Percentiles rank a stretch among this genome's conserved stretches.
phyloP scores from a whole-genome alignment of 1,284 basidiomycete genomes.

The Cystobasidium slooffiae region DNA sequence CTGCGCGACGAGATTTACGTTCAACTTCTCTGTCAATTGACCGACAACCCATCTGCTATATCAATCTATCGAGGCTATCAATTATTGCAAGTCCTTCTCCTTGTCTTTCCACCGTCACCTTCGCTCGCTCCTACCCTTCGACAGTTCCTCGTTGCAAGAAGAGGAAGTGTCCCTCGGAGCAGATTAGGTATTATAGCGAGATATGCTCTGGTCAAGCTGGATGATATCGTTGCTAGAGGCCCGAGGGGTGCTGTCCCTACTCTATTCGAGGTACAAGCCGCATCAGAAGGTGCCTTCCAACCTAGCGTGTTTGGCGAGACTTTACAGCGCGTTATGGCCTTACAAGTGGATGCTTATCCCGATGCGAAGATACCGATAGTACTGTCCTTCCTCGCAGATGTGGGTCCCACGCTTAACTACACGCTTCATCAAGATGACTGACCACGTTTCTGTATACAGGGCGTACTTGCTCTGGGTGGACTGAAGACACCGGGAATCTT shows the following conservation, averaged over 20 bases:
- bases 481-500: conserved; percentile 85
- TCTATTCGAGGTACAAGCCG: conserved; percentile 81
- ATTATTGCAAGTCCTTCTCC: conserved; percentile 79
- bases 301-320: conserved; percentile 90
- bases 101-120: conserved; percentile 87
- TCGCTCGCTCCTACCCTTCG: conserved; percentile 81
- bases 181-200: conserved; percentile 86
- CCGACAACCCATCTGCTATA: conserved; percentile 77
- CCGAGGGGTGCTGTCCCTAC: conserved; percentile 79
- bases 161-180: conserved; percentile 68
- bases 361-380: conserved; percentile 83
- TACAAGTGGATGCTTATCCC: conserved; percentile 82
- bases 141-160: conserved; percentile 70
- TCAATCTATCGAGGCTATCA: conserved; percentile 88
- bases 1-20: conserved; percentile 89
- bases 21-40: conserved; percentile 87
- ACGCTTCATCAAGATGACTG: not conserved
- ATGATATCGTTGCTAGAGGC: conserved; percentile 74
- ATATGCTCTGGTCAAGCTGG: conserved; percentile 74
- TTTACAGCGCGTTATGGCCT: conserved; percentile 75
- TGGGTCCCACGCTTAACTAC: not conserved
- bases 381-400: conserved; percentile 79
- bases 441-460: conserved; percentile 58
- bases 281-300: conserved; percentile 87
- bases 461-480: conserved; percentile 83